Conservation (phyloP, 805 yeast genomes). For the Candida glaebosa region DNA sequence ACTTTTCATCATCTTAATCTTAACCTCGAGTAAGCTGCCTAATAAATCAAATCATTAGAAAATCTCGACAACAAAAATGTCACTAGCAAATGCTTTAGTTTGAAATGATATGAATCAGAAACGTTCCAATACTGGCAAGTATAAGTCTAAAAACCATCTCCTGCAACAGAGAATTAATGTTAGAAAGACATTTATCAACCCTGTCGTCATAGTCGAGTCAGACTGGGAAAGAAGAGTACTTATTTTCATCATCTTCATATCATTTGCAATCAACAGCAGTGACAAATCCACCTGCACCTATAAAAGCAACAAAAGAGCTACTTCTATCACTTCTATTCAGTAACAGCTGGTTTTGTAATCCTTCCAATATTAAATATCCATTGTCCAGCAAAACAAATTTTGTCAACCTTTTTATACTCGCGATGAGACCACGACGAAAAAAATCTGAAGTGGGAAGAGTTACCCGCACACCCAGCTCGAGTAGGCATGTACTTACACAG, state of each 20-base stretch:
- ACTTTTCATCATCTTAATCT: conserved; percentile 59
- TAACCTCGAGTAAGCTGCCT: conserved; percentile 2
- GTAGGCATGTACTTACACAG: no score
- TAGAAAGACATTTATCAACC: conserved; percentile 54
- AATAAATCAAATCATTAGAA: not conserved
- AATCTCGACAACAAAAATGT: no score
- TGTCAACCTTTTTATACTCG: not conserved
- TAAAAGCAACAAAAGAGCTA: not conserved
- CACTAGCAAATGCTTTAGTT: not conserved
- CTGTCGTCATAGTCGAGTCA: conserved; percentile 91
- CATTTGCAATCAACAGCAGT: no score
- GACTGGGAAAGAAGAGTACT: conserved; percentile 89
- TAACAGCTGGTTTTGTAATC: not conserved
- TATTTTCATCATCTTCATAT: conserved; percentile 40
- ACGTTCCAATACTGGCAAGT: conserved; percentile 81
- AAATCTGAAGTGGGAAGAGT: not conserved
- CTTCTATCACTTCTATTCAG: not conserved
- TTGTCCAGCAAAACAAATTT: no score
- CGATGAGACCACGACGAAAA: not conserved
- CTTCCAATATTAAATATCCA: no score
- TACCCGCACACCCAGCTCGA: not conserved
- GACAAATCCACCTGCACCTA: not conserved
- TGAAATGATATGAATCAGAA: conserved; percentile 47
- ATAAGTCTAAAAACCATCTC: conserved; percentile 54
- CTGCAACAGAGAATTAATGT: conserved; percentile 36